phyloP scores from a whole-genome alignment of 768 basidiomycete species.

The Candolleomyces eurysporus region DNA sequence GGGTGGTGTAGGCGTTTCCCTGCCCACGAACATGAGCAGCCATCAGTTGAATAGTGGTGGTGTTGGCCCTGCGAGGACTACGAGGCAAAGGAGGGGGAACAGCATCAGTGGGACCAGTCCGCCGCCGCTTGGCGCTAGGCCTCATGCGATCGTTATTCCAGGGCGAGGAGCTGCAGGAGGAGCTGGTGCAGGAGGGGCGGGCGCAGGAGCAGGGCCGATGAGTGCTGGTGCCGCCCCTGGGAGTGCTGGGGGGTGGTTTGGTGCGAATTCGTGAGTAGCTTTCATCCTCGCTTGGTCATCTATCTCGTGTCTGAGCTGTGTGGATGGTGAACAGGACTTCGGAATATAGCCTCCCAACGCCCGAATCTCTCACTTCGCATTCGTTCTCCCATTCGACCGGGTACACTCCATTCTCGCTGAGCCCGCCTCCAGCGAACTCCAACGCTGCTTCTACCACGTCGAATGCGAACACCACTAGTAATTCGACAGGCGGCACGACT shows the following conservation, averaged over 20 bases:
- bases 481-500: background rate
- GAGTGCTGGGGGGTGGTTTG: conserved; percentile 1
- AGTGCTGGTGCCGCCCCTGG: conserved; percentile 2
- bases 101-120: conserved; percentile 58
- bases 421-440: conserved; percentile 14
- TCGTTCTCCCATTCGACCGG: conserved; percentile 23
- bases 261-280: background rate
- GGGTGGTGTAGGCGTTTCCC: conserved; percentile 7
- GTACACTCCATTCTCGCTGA: conserved; percentile 28
- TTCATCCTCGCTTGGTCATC: background rate
- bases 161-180: conserved; percentile 9
- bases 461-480: background rate
- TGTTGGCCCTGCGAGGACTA: conserved; percentile 54
- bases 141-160: conserved; percentile 74
- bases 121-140: conserved; percentile 42
- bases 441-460: conserved; percentile 6
- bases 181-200: conserved; percentile 6
- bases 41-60: conserved; percentile 16
- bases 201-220: conserved; percentile 1
- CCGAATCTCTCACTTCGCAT: conserved; percentile 29
- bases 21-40: conserved; percentile 9
- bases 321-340: background rate
- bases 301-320: background rate
- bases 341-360: conserved; percentile 14
- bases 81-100: conserved; percentile 56